These are phyloP conservation scores for Mucor indicus DNA, from an alignment of 371 early-diverging fungal genomes.

Conservation along the genomic window DNA sequence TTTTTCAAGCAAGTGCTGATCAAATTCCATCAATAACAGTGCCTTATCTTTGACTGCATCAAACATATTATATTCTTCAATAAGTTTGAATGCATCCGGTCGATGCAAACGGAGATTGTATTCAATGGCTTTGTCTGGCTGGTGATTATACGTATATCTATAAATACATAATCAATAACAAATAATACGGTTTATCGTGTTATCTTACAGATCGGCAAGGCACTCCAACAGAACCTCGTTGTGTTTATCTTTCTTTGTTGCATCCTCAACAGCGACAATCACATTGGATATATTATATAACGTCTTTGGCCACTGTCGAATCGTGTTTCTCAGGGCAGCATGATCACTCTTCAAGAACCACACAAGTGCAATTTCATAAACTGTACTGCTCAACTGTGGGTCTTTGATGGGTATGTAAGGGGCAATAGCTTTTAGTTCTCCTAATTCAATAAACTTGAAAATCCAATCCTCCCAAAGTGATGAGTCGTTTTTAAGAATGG, in stretches of 20 bases:
- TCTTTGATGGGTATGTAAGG: slow-evolving; percentile 77
- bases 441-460: slow-evolving; percentile 73
- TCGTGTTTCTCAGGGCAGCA: slow-evolving; percentile 52
- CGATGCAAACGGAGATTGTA: slow-evolving; percentile 73
- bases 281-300: slow-evolving; percentile 75
- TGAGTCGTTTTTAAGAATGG: slow-evolving; percentile 67
- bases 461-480: slow-evolving; percentile 92
- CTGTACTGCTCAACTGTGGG: slow-evolving; percentile 71
- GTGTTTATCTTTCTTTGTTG: slow-evolving; percentile 49
- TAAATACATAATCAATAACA: background rate
- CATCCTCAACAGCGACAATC: slow-evolving; percentile 74
- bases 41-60: slow-evolving; percentile 75
- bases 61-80: slow-evolving; percentile 78
- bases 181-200: background rate
- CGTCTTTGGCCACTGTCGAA: slow-evolving; percentile 75
- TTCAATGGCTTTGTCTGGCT: slow-evolving; percentile 78
- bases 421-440: slow-evolving; percentile 71
- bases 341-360: slow-evolving; percentile 65
- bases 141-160: slow-evolving; percentile 66
- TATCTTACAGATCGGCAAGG: slow-evolving; percentile 72
- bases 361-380: slow-evolving; percentile 87
- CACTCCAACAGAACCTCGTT: slow-evolving; percentile 63
- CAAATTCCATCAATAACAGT: slow-evolving; percentile 79
- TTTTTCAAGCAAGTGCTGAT: slow-evolving; percentile 55
- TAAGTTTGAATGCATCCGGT: slow-evolving; percentile 72